Evolutionary conservation across 345 rosid species (phyloP).

Genomic region (Viola odorata): DNA sequence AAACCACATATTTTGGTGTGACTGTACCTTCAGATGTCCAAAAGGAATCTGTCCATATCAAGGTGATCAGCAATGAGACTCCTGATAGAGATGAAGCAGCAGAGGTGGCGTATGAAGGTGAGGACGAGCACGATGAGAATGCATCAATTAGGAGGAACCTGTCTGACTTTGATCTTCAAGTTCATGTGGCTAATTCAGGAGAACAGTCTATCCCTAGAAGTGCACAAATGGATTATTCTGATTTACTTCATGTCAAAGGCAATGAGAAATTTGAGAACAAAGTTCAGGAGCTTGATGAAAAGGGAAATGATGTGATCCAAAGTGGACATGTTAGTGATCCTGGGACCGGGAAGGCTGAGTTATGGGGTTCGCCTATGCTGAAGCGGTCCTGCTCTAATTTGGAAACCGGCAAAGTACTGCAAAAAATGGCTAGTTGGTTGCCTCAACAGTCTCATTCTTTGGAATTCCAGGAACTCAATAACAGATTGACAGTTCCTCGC

Average conservation of each 20-base stretch:
- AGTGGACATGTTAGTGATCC: slow-evolving; percentile 87
- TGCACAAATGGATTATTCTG: slow-evolving; percentile 9
- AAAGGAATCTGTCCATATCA: slow-evolving; percentile 19
- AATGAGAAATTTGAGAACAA: slow-evolving; percentile 11
- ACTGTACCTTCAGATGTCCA: slow-evolving; percentile 20
- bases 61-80: slow-evolving; percentile 30
- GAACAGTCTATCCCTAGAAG: slow-evolving; percentile 19
- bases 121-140: slow-evolving; percentile 64
- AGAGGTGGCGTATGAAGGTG: slow-evolving; percentile 63
- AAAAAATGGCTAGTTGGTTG: slow-evolving; percentile 29
- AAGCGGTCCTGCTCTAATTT: slow-evolving; percentile 79
- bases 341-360: slow-evolving; percentile 45
- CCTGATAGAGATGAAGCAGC: slow-evolving; percentile 29
- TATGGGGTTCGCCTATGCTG: slow-evolving; percentile 66
- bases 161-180: slow-evolving; percentile 49
- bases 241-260: slow-evolving; percentile 22
- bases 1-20: slow-evolving; percentile 28
- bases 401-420: slow-evolving; percentile 39
- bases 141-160: slow-evolving; percentile 51
- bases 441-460: slow-evolving; percentile 35
- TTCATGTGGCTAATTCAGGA: slow-evolving; percentile 22
- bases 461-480: slow-evolving; percentile 25
- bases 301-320: slow-evolving; percentile 24
- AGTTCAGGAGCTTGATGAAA: slow-evolving; percentile 17
- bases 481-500: slow-evolving; percentile 17